A percentile compares a stretch with the other conserved stretches of the same genome.
These are phyloP conservation scores for Blechomonas ayalai DNA, from an alignment of 208 protist species.

Conservation along the genomic window DNA sequence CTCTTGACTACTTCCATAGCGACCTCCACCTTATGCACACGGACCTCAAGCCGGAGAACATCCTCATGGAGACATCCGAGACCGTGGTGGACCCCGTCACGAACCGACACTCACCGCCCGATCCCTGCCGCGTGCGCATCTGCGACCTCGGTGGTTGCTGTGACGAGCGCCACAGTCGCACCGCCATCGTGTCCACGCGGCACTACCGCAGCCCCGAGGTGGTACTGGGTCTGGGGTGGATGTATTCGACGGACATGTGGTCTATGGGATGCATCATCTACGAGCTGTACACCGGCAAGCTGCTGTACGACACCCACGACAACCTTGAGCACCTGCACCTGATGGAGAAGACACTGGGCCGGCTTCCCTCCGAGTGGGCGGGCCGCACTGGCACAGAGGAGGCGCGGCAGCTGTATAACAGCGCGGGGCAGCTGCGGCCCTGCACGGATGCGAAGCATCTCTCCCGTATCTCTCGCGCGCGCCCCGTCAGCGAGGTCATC, in stretches of 20 bases:
- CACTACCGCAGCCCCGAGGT: conserved; percentile 70
- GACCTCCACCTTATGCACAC: conserved; percentile 81
- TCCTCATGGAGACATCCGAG: conserved; percentile 26
- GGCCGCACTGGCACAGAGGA: conserved; percentile 39
- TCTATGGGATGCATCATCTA: conserved; percentile 67
- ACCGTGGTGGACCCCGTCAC: conserved; percentile 74
- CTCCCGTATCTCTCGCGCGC: conserved; percentile 43
- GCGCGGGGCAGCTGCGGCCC: conserved; percentile 30
- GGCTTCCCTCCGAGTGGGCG: conserved; percentile 46
- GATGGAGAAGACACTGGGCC: conserved; percentile 63
- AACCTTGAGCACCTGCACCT: conserved; percentile 53
- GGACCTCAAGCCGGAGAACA: conserved; percentile 90
- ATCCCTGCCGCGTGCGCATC: conserved; percentile 46
- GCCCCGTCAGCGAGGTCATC: conserved; percentile 45
- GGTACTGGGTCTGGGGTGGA: conserved; percentile 40
- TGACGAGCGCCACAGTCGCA: conserved; percentile 19
- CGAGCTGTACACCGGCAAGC: conserved; percentile 55
- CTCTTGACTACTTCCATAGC: conserved; percentile 74
- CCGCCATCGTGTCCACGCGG: conserved; percentile 27
- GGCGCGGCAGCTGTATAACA: conserved; percentile 43
- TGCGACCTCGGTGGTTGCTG: conserved; percentile 51
- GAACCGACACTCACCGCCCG: conserved; percentile 19
- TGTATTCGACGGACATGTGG: conserved; percentile 69
- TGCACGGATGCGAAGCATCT: conserved; percentile 60
- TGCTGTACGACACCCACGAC: conserved; percentile 66